These are phyloP conservation scores for Leptodermis oblonga DNA, from an alignment of 257 asterid genomes.

Conservation along the genomic window DNA sequence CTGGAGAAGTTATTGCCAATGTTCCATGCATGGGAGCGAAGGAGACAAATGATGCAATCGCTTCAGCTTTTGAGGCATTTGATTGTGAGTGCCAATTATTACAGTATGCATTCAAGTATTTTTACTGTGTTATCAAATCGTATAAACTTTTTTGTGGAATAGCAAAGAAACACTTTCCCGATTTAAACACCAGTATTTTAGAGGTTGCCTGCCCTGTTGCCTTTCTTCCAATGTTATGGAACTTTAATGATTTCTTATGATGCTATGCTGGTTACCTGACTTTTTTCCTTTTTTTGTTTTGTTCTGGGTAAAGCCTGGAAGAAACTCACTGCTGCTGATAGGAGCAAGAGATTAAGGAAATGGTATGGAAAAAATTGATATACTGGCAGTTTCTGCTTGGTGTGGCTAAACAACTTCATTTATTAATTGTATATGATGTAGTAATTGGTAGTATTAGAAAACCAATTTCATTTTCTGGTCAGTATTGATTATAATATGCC, in stretches of 20 bases:
- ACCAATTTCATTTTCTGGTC: not conserved
- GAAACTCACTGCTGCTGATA: constrained; percentile 84
- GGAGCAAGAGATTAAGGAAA: constrained; percentile 77
- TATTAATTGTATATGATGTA: no score
- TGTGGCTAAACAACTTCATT: not conserved
- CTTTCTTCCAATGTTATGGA: not conserved
- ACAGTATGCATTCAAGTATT: no score
- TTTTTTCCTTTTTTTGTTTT: not conserved
- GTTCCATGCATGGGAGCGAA: constrained; percentile 82
- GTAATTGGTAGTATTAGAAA: not conserved
- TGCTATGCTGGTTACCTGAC: constrained; percentile 7
- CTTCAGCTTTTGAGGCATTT: constrained; percentile 83
- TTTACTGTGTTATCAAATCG: no score
- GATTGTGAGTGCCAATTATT: constrained; percentile 41
- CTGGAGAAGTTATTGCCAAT: constrained; percentile 73
- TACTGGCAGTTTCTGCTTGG: not conserved
- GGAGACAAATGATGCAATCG: constrained; percentile 94
- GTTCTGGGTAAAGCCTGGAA: constrained; percentile 70
- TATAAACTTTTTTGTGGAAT: no score
- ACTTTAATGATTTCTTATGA: not conserved
- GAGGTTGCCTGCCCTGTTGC: not conserved
- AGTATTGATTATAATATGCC: not conserved
- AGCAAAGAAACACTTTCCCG: not conserved
- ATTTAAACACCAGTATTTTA: not conserved
- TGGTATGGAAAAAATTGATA: constrained; percentile 38